Percentiles rank a stretch among this genome's conserved stretches.
Conservation (phyloP, 2,329 filamentous ascomycete genomes). For the Cercospora janseana region DNA sequence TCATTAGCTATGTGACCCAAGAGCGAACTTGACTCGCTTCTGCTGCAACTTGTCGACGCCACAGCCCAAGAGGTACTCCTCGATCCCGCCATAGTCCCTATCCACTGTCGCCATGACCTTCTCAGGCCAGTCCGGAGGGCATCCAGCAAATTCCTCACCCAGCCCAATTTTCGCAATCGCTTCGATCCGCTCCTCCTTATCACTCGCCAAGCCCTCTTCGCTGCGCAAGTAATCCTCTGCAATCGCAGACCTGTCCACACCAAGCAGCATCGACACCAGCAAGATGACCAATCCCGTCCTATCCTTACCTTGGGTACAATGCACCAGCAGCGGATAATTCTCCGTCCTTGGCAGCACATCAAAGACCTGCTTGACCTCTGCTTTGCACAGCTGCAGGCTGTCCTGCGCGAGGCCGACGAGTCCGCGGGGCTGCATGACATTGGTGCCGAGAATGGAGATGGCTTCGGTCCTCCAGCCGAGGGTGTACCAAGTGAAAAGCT, state of each 20-base stretch:
- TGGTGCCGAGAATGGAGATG: constrained; percentile 64
- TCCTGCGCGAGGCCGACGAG: constrained; percentile 68
- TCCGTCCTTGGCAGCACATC: constrained; percentile 48
- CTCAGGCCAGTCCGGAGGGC: constrained; percentile 62
- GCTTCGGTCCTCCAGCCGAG: constrained; percentile 67
- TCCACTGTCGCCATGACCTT: constrained; percentile 59
- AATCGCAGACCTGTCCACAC: constrained; percentile 59
- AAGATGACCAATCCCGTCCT: constrained; percentile 71
- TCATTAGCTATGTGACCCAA: constrained; percentile 18
- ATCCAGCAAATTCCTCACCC: constrained; percentile 68
- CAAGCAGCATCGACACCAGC: constrained; percentile 64
- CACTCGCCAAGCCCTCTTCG: constrained; percentile 57
- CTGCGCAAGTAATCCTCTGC: constrained; percentile 70
- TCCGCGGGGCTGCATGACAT: constrained; percentile 71
- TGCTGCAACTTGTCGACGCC: constrained; percentile 48
- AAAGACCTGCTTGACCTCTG: constrained; percentile 59
- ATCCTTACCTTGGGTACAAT: constrained; percentile 90
- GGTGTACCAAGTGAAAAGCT: constrained; percentile 62
- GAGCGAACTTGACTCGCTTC: constrained; percentile 36
- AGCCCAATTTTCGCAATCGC: constrained; percentile 72
- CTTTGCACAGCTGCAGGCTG: constrained; percentile 65
- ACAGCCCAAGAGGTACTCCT: constrained; percentile 62
- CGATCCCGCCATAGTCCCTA: constrained; percentile 63
- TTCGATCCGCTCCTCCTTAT: constrained; percentile 61
- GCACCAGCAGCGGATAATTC: constrained; percentile 66